Conservation (phyloP, 176 grass and related monocot species). For the Triticum turgidum region DNA sequence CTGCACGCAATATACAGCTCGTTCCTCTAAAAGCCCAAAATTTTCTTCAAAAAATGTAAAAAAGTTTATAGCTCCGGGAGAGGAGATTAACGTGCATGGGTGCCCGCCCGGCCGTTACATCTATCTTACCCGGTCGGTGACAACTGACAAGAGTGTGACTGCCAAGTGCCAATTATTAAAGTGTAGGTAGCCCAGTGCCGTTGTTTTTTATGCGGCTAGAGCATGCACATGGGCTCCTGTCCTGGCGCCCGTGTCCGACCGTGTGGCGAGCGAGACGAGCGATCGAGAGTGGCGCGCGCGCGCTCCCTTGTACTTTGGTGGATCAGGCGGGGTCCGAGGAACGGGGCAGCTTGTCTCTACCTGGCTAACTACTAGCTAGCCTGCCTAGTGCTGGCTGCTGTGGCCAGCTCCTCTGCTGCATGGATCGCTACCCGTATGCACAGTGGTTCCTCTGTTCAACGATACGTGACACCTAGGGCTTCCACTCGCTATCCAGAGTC, state of each 20-base stretch:
- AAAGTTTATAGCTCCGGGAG: background rate
- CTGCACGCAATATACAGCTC: background rate
- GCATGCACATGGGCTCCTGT: conserved; percentile 19
- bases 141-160: conserved; percentile 24
- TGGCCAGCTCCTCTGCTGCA: background rate
- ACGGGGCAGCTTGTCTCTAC: conserved; percentile 47
- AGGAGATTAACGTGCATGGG: background rate
- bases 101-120: background rate
- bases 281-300: background rate
- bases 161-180: conserved; percentile 46
- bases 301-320: conserved; percentile 36
- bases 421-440: background rate
- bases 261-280: background rate
- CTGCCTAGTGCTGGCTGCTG: background rate
- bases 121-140: conserved; percentile 19
- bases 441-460: background rate
- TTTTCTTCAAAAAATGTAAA: too few species aligned
- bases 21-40: background rate
- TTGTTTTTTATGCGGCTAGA: background rate
- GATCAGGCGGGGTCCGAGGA: conserved; percentile 43
- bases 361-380: conserved; percentile 3
- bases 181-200: conserved; percentile 24
- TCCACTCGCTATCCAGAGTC: background rate
- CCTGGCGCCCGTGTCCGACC: background rate
- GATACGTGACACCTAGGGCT: background rate